Evolutionary conservation across 2,329 filamentous ascomycete genomes (phyloP).

Genomic region (Colletotrichum trifolii): DNA sequence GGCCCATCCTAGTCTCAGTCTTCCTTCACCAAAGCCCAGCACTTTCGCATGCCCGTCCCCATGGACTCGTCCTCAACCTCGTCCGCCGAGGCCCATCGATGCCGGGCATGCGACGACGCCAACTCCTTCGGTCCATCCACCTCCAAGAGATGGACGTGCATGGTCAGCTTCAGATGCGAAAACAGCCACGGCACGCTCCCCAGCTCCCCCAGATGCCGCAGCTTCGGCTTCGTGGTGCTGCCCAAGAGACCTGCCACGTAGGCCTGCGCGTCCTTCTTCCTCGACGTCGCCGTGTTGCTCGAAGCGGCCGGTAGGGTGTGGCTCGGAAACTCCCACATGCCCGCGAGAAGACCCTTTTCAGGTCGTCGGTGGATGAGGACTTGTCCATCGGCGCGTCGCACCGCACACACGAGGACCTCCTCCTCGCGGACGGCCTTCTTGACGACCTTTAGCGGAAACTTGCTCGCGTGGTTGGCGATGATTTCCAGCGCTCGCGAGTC

Average conservation of each 20-base stretch:
- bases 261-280: slow-evolving; percentile 49
- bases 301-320: slow-evolving; percentile 45
- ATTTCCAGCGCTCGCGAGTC: slow-evolving; percentile 42
- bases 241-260: slow-evolving; percentile 46
- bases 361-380: slow-evolving; percentile 64
- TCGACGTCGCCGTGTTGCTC: slow-evolving; percentile 43
- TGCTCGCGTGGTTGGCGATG: slow-evolving; percentile 57
- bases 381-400: slow-evolving; percentile 55
- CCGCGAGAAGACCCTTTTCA: slow-evolving; percentile 64
- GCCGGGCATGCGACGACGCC: slow-evolving; percentile 17
- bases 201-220: slow-evolving; percentile 54
- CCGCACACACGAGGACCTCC: slow-evolving; percentile 64
- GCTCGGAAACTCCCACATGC: slow-evolving; percentile 68
- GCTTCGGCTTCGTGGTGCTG: slow-evolving; percentile 9
- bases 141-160: slow-evolving; percentile 66
- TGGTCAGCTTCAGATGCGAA: slow-evolving; percentile 66
- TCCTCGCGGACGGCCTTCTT: slow-evolving; percentile 65
- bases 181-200: slow-evolving; percentile 67
- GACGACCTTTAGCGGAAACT: slow-evolving; percentile 61
- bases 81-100: slow-evolving; percentile 51
- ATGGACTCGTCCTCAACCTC: slow-evolving; percentile 63
- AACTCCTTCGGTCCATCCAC: slow-evolving; percentile 39
- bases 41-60: slow-evolving; percentile 70
- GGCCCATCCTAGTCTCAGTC: slow-evolving; percentile 13
- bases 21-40: slow-evolving; percentile 59